Evolutionary conservation across 371 early-diverging fungal species (phyloP).

Genomic region (Lichtheimia ornata): DNA sequence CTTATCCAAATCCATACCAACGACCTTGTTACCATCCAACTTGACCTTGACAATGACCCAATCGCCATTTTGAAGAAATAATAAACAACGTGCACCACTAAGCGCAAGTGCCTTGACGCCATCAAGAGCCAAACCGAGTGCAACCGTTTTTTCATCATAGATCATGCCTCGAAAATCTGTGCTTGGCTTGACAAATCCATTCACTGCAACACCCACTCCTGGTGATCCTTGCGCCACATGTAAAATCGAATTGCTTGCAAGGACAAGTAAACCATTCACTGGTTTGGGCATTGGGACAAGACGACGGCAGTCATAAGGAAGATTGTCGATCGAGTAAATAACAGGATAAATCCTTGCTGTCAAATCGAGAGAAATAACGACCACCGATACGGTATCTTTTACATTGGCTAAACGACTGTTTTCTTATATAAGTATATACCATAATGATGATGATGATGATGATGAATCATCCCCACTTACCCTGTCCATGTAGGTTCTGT

Average conservation of each 20-base stretch:
- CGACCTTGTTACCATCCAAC: slow-evolving; percentile 64
- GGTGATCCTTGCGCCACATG: slow-evolving; percentile 86
- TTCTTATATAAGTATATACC: background rate
- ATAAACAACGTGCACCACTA: slow-evolving; percentile 52
- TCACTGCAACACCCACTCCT: slow-evolving; percentile 77
- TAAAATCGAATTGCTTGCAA: slow-evolving; percentile 79
- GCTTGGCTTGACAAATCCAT: slow-evolving; percentile 57
- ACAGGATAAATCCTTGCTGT: slow-evolving; percentile 74
- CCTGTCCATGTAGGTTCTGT: slow-evolving; percentile 85
- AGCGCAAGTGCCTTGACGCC: slow-evolving; percentile 57
- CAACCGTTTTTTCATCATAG: slow-evolving; percentile 31
- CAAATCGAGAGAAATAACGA: slow-evolving; percentile 88
- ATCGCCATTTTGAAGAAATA: slow-evolving; percentile 69
- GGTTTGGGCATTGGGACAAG: slow-evolving; percentile 82
- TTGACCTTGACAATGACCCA: slow-evolving; percentile 70
- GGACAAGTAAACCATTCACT: slow-evolving; percentile 84
- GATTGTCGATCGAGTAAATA: slow-evolving; percentile 72
- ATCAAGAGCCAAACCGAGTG: slow-evolving; percentile 50
- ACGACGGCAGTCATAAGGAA: slow-evolving; percentile 82
- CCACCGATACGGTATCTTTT: slow-evolving; percentile 79
- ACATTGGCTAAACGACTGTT: slow-evolving; percentile 63
- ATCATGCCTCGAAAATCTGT: slow-evolving; percentile 57
- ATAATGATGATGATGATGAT: background rate
- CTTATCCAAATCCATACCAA: slow-evolving; percentile 42
- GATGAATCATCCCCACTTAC: slow-evolving; percentile 44